These are phyloP conservation scores for Colletotrichum gloeosporioides DNA, from an alignment of 2,329 filamentous ascomycete genomes.

Conservation along the genomic window DNA sequence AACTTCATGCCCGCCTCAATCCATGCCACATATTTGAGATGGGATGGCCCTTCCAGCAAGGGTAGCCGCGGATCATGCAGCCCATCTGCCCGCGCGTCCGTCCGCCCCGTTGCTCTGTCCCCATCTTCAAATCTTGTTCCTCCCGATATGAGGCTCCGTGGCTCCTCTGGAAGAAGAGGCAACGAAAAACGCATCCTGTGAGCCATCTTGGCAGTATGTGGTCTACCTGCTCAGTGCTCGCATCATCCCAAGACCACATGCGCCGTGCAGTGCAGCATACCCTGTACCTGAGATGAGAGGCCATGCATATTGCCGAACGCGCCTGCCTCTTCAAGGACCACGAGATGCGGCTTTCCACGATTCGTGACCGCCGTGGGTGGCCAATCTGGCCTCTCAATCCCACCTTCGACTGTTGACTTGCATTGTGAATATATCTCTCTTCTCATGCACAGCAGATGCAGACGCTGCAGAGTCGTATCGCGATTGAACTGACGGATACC, in stretches of 20 bases:
- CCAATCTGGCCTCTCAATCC: neutral
- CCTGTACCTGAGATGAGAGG: neutral
- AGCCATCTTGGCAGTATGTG: neutral
- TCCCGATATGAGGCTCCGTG: neutral
- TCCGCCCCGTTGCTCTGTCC: neutral
- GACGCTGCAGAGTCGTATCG: slow-evolving; percentile 7
- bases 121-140: neutral
- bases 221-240: neutral
- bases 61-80: slow-evolving; percentile 2
- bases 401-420: neutral
- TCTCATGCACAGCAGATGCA: neutral
- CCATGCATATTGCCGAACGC: neutral
- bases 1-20: slow-evolving; percentile 8
- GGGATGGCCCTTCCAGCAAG: neutral
- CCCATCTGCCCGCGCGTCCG: neutral
- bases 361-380: neutral
- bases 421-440: neutral
- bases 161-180: neutral
- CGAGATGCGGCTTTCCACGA: neutral
- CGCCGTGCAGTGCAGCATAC: neutral
- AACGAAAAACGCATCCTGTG: neutral
- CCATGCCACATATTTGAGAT: neutral
- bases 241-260: neutral
- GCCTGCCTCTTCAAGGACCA: neutral
- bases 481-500: neutral